A percentile compares a stretch with the other conserved stretches of the same genome.
Conservation (phyloP, 1,284 basidiomycete genomes). For the Papiliotrema terrestris region DNA sequence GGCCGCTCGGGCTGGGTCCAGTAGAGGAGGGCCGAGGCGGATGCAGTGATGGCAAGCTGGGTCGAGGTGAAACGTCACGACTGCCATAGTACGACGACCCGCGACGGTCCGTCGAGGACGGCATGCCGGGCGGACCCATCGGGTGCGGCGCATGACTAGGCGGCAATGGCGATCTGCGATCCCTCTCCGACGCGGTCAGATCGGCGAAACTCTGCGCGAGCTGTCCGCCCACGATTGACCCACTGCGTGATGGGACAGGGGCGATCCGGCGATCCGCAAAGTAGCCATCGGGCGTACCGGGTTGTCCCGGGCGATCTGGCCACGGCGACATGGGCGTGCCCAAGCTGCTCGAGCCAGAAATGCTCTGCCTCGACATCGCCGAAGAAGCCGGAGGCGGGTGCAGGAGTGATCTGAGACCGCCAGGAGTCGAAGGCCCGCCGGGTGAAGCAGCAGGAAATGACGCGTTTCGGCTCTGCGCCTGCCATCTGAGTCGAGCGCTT, state of each 20-base stretch:
- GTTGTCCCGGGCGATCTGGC: neutral
- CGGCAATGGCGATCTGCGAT: slow-evolving; percentile 1
- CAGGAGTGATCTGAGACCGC: neutral
- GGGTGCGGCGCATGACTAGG: too few species aligned
- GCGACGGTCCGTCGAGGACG: neutral
- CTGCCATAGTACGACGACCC: neutral
- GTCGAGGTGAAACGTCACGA: neutral
- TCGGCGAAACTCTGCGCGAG: slow-evolving; percentile 39
- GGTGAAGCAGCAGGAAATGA: slow-evolving; percentile 27
- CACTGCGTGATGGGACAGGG: slow-evolving; percentile 21
- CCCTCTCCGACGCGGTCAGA: slow-evolving; percentile 22
- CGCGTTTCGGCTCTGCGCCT: slow-evolving; percentile 41
- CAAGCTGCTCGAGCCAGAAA: neutral
- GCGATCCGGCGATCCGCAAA: slow-evolving; percentile 3
- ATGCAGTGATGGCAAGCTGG: neutral
- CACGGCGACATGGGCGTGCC: slow-evolving; percentile 4
- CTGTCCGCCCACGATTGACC: slow-evolving; percentile 37
- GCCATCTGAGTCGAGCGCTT: slow-evolving; percentile 37
- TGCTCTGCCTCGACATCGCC: slow-evolving; percentile 2
- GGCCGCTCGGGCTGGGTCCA: neutral
- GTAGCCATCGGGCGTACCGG: neutral
- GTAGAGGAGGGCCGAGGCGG: neutral
- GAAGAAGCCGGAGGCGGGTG: slow-evolving; percentile 6
- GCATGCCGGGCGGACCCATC: too few species aligned
- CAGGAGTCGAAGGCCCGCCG: slow-evolving; percentile 4